phyloP scores from a whole-genome alignment of 1,284 basidiomycete genomes.

The Rhodotorula sp. region DNA sequence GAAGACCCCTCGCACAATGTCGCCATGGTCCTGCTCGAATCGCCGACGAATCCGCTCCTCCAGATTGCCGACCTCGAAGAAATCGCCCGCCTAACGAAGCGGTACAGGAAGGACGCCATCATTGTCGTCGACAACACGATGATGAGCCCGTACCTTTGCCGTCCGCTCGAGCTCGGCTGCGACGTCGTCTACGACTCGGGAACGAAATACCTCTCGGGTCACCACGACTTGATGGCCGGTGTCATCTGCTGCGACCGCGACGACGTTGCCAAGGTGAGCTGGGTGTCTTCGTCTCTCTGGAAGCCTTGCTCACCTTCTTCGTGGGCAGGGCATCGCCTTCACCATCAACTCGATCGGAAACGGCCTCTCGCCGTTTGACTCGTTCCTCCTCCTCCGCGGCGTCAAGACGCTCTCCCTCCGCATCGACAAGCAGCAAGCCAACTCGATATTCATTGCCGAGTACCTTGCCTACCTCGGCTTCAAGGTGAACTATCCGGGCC shows the following conservation, averaged over 20 bases:
- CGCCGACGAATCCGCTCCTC: slow-evolving; percentile 94
- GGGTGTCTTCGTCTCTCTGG: neutral
- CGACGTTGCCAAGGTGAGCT: slow-evolving; percentile 74
- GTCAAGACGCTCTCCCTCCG: slow-evolving; percentile 96
- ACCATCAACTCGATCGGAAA: slow-evolving; percentile 97
- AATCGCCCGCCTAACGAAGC: slow-evolving; percentile 77
- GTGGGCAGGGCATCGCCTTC: slow-evolving; percentile 74
- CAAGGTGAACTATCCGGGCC: slow-evolving; percentile 89
- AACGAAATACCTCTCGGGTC: slow-evolving; percentile 96
- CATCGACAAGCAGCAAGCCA: slow-evolving; percentile 90
- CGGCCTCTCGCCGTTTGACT: slow-evolving; percentile 90
- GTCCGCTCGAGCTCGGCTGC: slow-evolving; percentile 91
- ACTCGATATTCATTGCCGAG: slow-evolving; percentile 78
- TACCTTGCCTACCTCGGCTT: slow-evolving; percentile 88
- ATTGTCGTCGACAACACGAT: slow-evolving; percentile 98
- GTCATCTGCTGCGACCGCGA: slow-evolving; percentile 88
- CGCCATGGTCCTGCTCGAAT: slow-evolving; percentile 91
- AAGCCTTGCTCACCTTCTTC: neutral
- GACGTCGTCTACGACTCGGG: slow-evolving; percentile 98
- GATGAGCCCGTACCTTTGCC: slow-evolving; percentile 98
- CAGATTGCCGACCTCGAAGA: slow-evolving; percentile 88
- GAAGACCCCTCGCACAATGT: slow-evolving; percentile 68
- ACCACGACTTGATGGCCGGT: slow-evolving; percentile 99
- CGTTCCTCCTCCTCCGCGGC: slow-evolving; percentile 91
- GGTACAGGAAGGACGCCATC: slow-evolving; percentile 70